phyloP scores from a whole-genome alignment of 257 asterid genomes.

The Cynanchum wilfordii region DNA sequence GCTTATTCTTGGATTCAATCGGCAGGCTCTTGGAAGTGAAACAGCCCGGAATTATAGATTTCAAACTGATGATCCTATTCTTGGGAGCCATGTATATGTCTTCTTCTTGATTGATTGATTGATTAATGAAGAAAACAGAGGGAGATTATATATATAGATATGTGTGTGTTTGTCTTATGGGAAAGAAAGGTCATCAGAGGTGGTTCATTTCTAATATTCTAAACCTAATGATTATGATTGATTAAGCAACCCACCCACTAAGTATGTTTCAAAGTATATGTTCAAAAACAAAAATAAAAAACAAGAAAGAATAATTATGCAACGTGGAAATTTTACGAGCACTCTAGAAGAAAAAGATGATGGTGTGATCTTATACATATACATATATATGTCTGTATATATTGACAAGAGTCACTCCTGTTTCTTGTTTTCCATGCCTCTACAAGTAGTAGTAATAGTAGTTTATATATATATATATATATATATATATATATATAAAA shows the following conservation, averaged over 20 bases:
- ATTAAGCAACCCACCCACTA: slow-evolving; percentile 11
- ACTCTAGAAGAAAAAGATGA: slow-evolving; percentile 8
- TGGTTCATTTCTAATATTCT: neutral
- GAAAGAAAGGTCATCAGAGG: no score
- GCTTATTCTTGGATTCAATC: slow-evolving; percentile 13
- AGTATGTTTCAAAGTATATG: neutral
- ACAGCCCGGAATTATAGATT: slow-evolving; percentile 22
- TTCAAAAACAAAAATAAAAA: neutral
- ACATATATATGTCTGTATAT: no score
- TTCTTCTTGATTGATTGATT: neutral
- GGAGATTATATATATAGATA: slow-evolving; percentile 6
- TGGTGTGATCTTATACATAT: neutral
- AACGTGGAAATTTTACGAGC: slow-evolving; percentile 1
- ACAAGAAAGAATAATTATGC: neutral
- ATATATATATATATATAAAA: no score
- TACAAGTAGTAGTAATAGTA: neutral
- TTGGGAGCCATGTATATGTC: slow-evolving; percentile 20
- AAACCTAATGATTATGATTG: slow-evolving; percentile 11
- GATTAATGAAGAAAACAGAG: slow-evolving; percentile 1
- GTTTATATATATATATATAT: no score
- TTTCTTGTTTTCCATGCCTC: neutral
- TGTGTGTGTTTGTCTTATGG: no score
- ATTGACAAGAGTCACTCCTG: neutral
- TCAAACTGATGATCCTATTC: slow-evolving; percentile 10
- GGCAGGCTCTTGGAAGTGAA: slow-evolving; percentile 21